Base-by-base conservation (phyloP, 2,329 filamentous ascomycete species). In the Exophiala sideris region DNA sequence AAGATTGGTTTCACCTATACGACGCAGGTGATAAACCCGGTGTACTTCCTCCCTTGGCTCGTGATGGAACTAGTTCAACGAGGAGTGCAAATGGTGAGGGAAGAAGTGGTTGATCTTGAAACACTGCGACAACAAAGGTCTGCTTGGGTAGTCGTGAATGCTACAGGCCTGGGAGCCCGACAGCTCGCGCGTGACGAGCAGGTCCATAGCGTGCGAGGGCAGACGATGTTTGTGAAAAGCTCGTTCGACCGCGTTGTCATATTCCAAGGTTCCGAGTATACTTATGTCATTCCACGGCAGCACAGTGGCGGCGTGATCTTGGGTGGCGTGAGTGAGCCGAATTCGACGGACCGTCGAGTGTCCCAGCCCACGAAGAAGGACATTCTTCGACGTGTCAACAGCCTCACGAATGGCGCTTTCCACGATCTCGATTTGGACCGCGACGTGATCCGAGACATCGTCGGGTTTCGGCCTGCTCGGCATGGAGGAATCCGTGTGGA, bases 221-320 rank as follows among this genome's bases (percentile, higher is more conserved):
- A 64, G 41, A 64, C 60, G 10, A 63, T 63, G 52, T 57, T 64
- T n/a, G 53, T 62, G n/a, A 33, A 60, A 35, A 56, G 48, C 1
- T 48, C 59, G 40, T 57, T 58, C 6, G 48, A 64, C 20, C 55
- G 59, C n/a, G 49, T 65, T 12, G 40, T 44, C 40, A 62, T 64
- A 56, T 36, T 38, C n/a, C 60, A 61, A 40, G 62, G 63, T 7
- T 57, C 60, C 6, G 68, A 71, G 52, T 72, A 72, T 45, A 71
- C 70, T 18, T 71, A 72, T 56, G 62, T 72, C 21, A 71, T 72
- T 10, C 70, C 70, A 18, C 67, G 70, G 12, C 68, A 69, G 2
- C 40, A 65, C 8, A 68, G 70, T 1, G 53, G 63, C 2, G 70
- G 68, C 3, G 62, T 72, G 3, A 61, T 72, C 0, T 47, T 72